These are phyloP conservation scores for Leishmania turanica DNA, from an alignment of 208 protist genomes.

Conservation along the genomic window DNA sequence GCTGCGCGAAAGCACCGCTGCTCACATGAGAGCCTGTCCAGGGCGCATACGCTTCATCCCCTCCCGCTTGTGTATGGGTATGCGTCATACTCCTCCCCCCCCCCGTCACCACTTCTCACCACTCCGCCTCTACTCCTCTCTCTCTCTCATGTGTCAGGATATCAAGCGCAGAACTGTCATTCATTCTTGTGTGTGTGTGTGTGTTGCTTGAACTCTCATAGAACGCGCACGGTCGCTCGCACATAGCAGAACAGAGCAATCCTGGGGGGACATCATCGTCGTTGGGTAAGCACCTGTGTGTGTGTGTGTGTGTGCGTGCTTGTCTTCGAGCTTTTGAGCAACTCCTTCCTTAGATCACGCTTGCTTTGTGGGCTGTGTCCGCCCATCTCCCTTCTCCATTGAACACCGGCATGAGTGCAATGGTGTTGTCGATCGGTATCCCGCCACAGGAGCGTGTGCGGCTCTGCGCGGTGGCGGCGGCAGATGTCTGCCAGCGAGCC, in stretches of 20 bases:
- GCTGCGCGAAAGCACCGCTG: neutral
- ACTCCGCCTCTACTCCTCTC: neutral
- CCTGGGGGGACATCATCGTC: neutral
- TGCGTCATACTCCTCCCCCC: neutral
- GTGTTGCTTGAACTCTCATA: neutral
- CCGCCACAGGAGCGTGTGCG: constrained; percentile 20
- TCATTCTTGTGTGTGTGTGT: neutral
- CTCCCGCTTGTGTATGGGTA: neutral
- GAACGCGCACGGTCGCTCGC: neutral
- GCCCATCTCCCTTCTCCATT: neutral
- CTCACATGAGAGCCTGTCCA: neutral
- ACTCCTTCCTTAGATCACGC: neutral
- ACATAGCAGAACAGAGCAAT: neutral
- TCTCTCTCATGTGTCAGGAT: neutral
- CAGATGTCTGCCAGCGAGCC: constrained; percentile 21
- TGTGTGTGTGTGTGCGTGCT: neutral
- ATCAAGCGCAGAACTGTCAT: neutral
- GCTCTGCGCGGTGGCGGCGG: constrained; percentile 24
- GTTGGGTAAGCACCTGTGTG: neutral
- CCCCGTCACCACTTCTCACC: neutral
- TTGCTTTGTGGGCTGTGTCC: neutral
- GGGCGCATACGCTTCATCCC: neutral
- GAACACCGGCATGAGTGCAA: constrained; percentile 11
- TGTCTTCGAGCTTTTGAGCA: neutral
- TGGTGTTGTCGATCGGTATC: constrained; percentile 22